A percentile compares a stretch with the other conserved stretches of the same genome.
Conservation (phyloP, 2,329 filamentous ascomycete species). For the Gyromitra esculenta region DNA sequence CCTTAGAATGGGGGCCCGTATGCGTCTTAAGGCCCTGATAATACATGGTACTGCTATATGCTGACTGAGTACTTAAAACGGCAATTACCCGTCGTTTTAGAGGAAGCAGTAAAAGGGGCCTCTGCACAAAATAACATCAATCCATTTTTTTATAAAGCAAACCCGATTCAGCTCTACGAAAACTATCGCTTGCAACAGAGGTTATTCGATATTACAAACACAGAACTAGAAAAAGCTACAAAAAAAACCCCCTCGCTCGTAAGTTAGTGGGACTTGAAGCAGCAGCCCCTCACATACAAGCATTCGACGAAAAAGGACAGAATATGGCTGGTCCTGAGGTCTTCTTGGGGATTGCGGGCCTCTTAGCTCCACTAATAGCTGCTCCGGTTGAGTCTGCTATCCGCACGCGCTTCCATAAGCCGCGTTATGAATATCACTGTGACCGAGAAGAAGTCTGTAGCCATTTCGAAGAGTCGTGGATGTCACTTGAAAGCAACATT, state of each 20-base stretch:
- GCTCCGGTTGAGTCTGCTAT: constrained; percentile 27
- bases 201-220: constrained; percentile 3
- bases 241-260: neutral
- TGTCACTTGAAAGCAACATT: constrained; percentile 12
- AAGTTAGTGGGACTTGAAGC: neutral
- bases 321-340: constrained; percentile 37
- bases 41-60: neutral
- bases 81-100: neutral
- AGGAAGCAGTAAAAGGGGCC: neutral
- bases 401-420: constrained; percentile 21
- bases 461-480: constrained; percentile 38
- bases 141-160: constrained; percentile 20
- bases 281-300: constrained; percentile 3
- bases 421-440: constrained; percentile 24
- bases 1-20: neutral
- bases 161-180: neutral
- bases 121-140: neutral
- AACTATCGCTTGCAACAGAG: neutral
- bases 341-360: constrained; percentile 29
- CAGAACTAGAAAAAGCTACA: neutral
- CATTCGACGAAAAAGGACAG: neutral
- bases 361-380: constrained; percentile 24
- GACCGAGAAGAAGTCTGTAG: constrained; percentile 28
- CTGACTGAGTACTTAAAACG: constrained; percentile 2
- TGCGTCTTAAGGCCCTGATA: neutral